Evolutionary conservation across 148 eudicot species (phyloP).

Genomic region (Tetragonia tetragonoides): DNA sequence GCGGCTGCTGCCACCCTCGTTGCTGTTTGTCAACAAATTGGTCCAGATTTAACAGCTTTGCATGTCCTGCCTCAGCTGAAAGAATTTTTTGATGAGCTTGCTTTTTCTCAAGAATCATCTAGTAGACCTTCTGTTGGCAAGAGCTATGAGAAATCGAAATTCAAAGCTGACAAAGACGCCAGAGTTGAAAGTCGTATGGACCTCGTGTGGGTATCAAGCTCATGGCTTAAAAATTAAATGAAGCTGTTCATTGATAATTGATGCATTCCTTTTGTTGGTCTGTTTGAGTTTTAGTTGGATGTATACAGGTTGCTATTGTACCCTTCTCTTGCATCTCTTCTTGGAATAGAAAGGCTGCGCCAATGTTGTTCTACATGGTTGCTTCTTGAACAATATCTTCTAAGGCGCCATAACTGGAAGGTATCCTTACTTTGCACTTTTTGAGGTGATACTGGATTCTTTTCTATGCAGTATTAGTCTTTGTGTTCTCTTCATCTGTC

Average conservation of each 20-base stretch:
- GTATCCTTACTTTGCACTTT: constrained; percentile 41
- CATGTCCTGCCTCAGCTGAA: constrained; percentile 84
- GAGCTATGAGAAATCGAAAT: constrained; percentile 34
- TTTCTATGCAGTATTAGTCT: constrained; percentile 1
- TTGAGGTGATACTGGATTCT: constrained; percentile 1
- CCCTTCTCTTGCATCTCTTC: constrained; percentile 89
- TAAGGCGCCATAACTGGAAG: constrained; percentile 80
- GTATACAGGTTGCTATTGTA: constrained; percentile 74
- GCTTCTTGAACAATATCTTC: constrained; percentile 89
- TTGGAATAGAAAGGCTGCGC: constrained; percentile 94
- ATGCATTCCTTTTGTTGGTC: not conserved
- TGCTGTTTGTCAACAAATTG: constrained; percentile 79
- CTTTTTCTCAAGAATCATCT: constrained; percentile 71
- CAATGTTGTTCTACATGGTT: constrained; percentile 96
- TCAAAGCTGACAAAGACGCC: constrained; percentile 38
- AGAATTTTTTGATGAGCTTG: constrained; percentile 80
- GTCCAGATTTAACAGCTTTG: constrained; percentile 78
- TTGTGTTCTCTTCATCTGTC: constrained; percentile 16
- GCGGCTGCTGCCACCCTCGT: constrained; percentile 77
- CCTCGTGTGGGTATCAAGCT: constrained; percentile 66
- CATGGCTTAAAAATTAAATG: constrained; percentile 15
- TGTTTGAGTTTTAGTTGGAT: constrained; percentile 19
- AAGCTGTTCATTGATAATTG: constrained; percentile 3
- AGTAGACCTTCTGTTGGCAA: constrained; percentile 40
- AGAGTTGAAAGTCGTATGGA: constrained; percentile 67